Evolutionary conservation across 2,329 filamentous ascomycete genomes (phyloP), one percentile per base, ranked within the genome.

Genomic region (Paecilomyces variotii): DNA sequence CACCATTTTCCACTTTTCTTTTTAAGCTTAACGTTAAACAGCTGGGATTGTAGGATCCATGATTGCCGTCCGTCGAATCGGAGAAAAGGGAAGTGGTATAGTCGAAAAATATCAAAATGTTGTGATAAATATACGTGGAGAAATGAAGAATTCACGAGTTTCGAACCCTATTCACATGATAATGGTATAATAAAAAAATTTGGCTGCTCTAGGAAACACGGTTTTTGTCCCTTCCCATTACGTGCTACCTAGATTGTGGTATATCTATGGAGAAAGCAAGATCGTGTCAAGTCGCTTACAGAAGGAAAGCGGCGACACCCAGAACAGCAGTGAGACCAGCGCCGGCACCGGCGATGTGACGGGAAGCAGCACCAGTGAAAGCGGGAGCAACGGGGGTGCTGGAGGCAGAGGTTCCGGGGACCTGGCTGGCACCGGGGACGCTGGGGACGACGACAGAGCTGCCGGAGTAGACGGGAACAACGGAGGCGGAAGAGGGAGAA

Each of bases 321-420:
- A 81, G 74, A 64, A 83, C 71, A 69, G 78, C 80, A 60, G 79
- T 77, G 62, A 84, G 73, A 66, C 78, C 79, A 60, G 78, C 80
- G 68, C 79, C 80, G 49, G 76, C 76, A 58, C 76, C 76, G 53
- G 70, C 74, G 58, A 74, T 73, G 61, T 73, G 75, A 73, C 80
- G 78, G 69, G 75, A 74, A 67, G 79, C 80, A 67, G 78, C 81
- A 58, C 80, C 81, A 60, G 80, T 82, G 78, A 77, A 81, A 11
- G 68, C 57, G 27, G 70, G 62, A 30, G 65, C 56, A 28, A 68
- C 49, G 57, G 63, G 14, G 9, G 39, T 24, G 39, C 39, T 60
- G 25, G 59, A 69, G 61, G 60, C 61, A 59, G 53, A 62, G 56
- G 60, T 64, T 56, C 59, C 63, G 59, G 58, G 62, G 55, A 55